A percentile compares a stretch with the other conserved stretches of the same genome.
phyloP scores from a whole-genome alignment of 164 flowering plant species.

The grape (Vitis vinifera) region DNA sequence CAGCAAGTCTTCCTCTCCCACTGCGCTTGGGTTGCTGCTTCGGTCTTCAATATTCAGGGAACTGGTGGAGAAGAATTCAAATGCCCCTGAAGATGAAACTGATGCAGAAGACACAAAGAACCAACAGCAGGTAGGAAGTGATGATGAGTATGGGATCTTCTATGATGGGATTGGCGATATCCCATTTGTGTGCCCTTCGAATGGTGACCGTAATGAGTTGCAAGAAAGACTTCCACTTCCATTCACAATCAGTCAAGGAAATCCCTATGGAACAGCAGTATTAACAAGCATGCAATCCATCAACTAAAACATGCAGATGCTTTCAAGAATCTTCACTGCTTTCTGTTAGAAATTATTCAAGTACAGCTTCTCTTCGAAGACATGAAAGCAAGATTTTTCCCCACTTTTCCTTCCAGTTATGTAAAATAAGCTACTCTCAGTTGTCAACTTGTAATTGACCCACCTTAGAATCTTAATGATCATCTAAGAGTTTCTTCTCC shows the following conservation, averaged over 20 bases:
- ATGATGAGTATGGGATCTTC: constrained; percentile 27
- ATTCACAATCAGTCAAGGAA: background rate
- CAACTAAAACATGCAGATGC: background rate
- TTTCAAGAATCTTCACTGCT: background rate
- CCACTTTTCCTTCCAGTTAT: background rate
- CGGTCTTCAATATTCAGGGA: constrained; percentile 41
- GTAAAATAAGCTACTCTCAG: background rate
- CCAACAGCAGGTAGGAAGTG: constrained; percentile 10
- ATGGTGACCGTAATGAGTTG: constrained; percentile 13
- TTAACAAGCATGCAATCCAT: background rate
- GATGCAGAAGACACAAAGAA: constrained; percentile 18
- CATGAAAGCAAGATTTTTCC: background rate
- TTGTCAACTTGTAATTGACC: background rate
- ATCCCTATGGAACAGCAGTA: background rate
- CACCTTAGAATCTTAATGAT: background rate
- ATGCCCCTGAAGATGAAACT: constrained; percentile 24
- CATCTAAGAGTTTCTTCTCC: background rate
- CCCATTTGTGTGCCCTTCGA: constrained; percentile 21
- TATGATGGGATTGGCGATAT: constrained; percentile 22
- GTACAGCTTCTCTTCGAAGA: background rate
- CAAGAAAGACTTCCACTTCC: constrained; percentile 16
- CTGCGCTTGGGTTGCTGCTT: constrained; percentile 46
- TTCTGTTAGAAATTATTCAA: background rate
- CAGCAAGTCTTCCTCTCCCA: constrained; percentile 35
- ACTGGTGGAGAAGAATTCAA: constrained; percentile 41